Evolutionary conservation across 2,329 filamentous ascomycete genomes (phyloP), one percentile per base, ranked within the genome.

Genomic region (Exophiala dermatitidis): DNA sequence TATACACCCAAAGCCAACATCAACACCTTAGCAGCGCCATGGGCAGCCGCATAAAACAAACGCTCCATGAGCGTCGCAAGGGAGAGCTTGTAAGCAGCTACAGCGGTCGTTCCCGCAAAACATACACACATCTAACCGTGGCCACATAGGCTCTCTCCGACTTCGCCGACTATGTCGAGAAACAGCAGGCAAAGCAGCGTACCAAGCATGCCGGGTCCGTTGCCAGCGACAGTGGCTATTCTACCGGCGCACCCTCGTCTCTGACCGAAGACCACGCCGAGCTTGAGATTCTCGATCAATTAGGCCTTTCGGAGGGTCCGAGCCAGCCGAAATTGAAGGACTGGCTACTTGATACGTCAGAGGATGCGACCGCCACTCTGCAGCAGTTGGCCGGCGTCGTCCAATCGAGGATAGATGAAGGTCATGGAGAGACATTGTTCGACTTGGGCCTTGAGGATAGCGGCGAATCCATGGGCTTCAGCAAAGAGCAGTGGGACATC

Each of bases 101-200:
- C 59, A 19, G n/a, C 48, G 31, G 31, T 47, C n/a, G 45, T 28
- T 33, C 31, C 33, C 3, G 9, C 19, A 19, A 19, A 19, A 19
- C 19, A 19, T 19, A 19, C 19, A 19, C 42, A 28, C 29, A 37
- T 46, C 48, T 50, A 36, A 56, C 43, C 48, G 46, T 10, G 9
- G 37, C 50, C 38, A 53, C 19, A 33, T 52, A 84, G 81, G 90
- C 91, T 8, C 79, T 98, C 52, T 93, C 87, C 74, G 93, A 97
- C 64, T 98, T 98, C 68, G 90, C 90, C 69, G 93, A 98, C 66
- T 97, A 96, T 66, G 93, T 96, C 61, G 90, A 97, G 70, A 86
- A 90, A 68, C 90, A 97, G 69, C 93, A 97, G 70, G 83, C 84
- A 28, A 59, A 59, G 37, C 68, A 65, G 29, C 70, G 71, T 40